Evolutionary conservation across 106 monocot genomes (phyloP).

Genomic region (Agapanthus africanus): DNA sequence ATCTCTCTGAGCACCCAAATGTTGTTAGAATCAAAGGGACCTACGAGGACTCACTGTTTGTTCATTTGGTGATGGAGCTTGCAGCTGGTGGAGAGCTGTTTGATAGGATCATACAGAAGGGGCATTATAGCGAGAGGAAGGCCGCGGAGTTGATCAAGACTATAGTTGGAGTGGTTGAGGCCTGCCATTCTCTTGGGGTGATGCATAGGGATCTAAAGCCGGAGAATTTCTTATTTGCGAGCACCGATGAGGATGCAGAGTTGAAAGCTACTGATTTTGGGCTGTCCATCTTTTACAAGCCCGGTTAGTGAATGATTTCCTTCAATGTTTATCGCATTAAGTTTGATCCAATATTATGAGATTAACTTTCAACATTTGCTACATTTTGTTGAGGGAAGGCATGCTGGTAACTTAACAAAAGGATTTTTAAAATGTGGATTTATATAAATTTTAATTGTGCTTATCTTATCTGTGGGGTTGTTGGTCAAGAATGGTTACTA

Average conservation of each 20-base stretch:
- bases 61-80: conserved; percentile 27
- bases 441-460: too few species aligned
- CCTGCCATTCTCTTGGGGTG: conserved; percentile 80
- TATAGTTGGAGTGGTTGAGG: conserved; percentile 74
- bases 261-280: conserved; percentile 87
- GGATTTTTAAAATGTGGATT: too few species aligned
- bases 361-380: too few species aligned
- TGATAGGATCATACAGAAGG: conserved; percentile 32
- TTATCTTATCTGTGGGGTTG: too few species aligned
- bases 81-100: conserved; percentile 24
- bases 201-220: conserved; percentile 93
- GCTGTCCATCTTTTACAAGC: conserved; percentile 77
- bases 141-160: conserved; percentile 26
- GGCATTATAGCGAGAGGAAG: conserved; percentile 24
- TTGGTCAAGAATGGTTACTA: too few species aligned
- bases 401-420: too few species aligned
- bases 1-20: conserved; percentile 29
- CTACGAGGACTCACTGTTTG: conserved; percentile 25
- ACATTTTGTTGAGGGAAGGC: too few species aligned
- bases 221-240: conserved; percentile 77
- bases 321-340: neutral
- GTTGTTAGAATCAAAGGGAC: conserved; percentile 26
- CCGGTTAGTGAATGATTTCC: conserved; percentile 52
- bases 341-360: too few species aligned
- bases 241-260: conserved; percentile 53